These are phyloP conservation scores for Pestalotiopsis sp. DNA, from an alignment of 2,329 filamentous ascomycete genomes.

Conservation along the genomic window DNA sequence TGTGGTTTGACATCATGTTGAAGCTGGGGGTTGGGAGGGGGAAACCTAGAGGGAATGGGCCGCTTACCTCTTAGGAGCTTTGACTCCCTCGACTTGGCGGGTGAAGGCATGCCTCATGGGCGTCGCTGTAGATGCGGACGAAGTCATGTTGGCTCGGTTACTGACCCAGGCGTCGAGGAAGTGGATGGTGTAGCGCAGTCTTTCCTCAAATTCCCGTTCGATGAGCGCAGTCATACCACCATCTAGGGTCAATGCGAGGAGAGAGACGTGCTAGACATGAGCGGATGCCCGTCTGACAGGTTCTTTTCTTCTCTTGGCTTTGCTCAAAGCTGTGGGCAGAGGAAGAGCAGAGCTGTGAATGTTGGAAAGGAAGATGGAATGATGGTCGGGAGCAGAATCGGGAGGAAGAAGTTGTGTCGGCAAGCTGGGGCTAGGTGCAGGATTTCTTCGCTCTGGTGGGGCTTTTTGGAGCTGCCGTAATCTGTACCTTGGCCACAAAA, in stretches of 20 bases:
- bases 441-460: conserved; percentile 5
- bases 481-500: not conserved
- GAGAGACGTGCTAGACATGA: not conserved
- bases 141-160: conserved; percentile 43
- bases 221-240: conserved; percentile 25
- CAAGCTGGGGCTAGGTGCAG: not conserved
- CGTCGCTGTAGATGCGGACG: conserved; percentile 73
- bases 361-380: not conserved
- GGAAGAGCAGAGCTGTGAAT: conserved; percentile 2
- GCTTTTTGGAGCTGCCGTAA: not conserved
- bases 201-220: conserved; percentile 21
- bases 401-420: not conserved
- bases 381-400: not conserved
- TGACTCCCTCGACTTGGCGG: conserved; percentile 79
- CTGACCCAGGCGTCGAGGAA: conserved; percentile 21
- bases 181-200: conserved; percentile 23
- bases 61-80: conserved; percentile 86
- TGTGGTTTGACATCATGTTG: conserved; percentile 75
- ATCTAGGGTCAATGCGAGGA: not conserved
- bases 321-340: conserved; percentile 5
- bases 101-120: conserved; percentile 77
- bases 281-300: not conserved
- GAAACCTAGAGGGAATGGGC: conserved; percentile 17
- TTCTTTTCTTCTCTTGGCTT: not conserved
- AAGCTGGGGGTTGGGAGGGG: not conserved